Evolutionary conservation across 257 asterid species (phyloP), one percentile per base, ranked within the genome.

Genomic region (Henckelia pumila): DNA sequence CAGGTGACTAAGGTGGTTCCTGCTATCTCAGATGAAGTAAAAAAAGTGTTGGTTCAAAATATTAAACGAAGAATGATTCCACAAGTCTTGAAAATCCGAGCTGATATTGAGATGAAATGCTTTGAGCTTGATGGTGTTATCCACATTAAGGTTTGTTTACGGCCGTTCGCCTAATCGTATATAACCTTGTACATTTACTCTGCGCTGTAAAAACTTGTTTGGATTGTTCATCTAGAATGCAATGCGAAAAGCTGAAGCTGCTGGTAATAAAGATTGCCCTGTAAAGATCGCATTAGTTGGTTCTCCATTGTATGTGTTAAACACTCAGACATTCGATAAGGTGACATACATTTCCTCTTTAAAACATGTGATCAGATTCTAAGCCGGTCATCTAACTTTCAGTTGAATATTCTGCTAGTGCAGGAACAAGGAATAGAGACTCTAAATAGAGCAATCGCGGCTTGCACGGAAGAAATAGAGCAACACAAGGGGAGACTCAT

Each of bases 71-170:
- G 85, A 75, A 80, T 83, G 83, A 80, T 81, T 9, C 83, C 82
- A n/a, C 84, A 80, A 22, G 80, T 75, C 7, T 59, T 77, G 71
- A 77, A 77, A 65, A 80, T 83, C 61, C 78, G 80, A 22, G 85
- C 83, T 57, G 82, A 77, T 69, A 75, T 77, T 67, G 85, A 80
- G 74, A 77, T 77, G 80, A 80, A 73, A 30, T 80, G 80, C 64
- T 83, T 83, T 63, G 78, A 83, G 60, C 78, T 83, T 71, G 88
- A 83, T 3, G 85, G 88, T 19, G 82, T 83, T 64, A 82, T 80
- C 68, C 83, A 80, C 68, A 80, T 78, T 30, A 83, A 80, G 85
- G 85, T 78, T 24, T 60, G 16, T 29, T 60, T 14, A 14, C 53
- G 16, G 5, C 53, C 50, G 5, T 16, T 44, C 2, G 20, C 20